Evolutionary conservation across 768 basidiomycete species (phyloP).

Genomic region (Hygrocybe coccinea): DNA sequence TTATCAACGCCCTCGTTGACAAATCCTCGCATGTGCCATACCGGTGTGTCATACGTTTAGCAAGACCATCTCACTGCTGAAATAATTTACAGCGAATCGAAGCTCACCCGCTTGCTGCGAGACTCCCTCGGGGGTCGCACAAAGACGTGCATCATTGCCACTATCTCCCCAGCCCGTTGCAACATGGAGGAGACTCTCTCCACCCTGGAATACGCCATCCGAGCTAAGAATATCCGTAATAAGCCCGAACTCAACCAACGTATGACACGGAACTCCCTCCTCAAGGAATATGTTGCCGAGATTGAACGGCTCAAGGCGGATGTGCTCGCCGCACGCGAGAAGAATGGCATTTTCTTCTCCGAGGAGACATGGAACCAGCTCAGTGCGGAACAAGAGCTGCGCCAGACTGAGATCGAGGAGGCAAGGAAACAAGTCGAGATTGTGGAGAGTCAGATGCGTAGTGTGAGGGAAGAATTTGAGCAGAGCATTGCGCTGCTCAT

Average conservation of each 20-base stretch:
- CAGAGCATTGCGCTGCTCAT: slow-evolving; percentile 76
- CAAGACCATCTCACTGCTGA: not conserved
- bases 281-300: slow-evolving; percentile 91
- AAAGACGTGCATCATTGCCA: slow-evolving; percentile 97
- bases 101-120: slow-evolving; percentile 94
- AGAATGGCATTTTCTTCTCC: slow-evolving; percentile 93
- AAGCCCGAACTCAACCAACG: slow-evolving; percentile 93
- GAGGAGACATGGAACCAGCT: slow-evolving; percentile 88
- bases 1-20: slow-evolving; percentile 94
- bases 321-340: slow-evolving; percentile 85
- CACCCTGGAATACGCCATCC: slow-evolving; percentile 92
- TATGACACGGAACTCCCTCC: slow-evolving; percentile 84
- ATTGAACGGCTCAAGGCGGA: slow-evolving; percentile 92
- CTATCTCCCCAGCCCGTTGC: slow-evolving; percentile 86
- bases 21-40: slow-evolving; percentile 90
- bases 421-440: slow-evolving; percentile 78
- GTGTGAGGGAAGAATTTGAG: slow-evolving; percentile 85
- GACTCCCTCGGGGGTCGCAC: slow-evolving; percentile 98
- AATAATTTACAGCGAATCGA: slow-evolving; percentile 68
- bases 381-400: slow-evolving; percentile 67
- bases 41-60: slow-evolving; percentile 45
- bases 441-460: slow-evolving; percentile 74
- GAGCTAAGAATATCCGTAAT: slow-evolving; percentile 93
- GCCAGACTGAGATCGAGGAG: slow-evolving; percentile 74
- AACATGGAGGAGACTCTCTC: slow-evolving; percentile 97